phyloP scores from a whole-genome alignment of 2,329 filamentous ascomycete species.

The Acarospora socialis region DNA sequence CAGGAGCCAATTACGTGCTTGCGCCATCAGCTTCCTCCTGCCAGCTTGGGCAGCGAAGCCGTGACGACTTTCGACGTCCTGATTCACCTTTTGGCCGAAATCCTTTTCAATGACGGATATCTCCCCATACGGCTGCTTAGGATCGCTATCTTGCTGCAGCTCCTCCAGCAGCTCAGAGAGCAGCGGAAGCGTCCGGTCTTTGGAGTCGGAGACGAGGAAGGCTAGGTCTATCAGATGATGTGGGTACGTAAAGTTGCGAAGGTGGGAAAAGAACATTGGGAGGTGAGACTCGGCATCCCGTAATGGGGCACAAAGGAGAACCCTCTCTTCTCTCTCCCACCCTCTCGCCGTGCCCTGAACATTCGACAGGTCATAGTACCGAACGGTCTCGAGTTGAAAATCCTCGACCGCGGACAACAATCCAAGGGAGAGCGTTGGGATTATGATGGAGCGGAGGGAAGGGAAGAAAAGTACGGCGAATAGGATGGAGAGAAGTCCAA shows the following conservation, averaged over 20 bases:
- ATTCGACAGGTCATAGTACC: conserved; percentile 90
- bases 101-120: conserved; percentile 98
- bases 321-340: conserved; percentile 92
- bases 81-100: conserved; percentile 93
- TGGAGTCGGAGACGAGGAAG: conserved; percentile 93
- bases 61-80: conserved; percentile 94
- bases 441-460: conserved; percentile 50
- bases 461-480: conserved; percentile 60
- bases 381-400: conserved; percentile 79
- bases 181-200: conserved; percentile 70
- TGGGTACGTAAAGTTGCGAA: conserved; percentile 92
- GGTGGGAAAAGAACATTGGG: conserved; percentile 96
- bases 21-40: conserved; percentile 91
- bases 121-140: conserved; percentile 76
- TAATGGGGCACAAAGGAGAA: conserved; percentile 84
- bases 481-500: conserved; percentile 42
- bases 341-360: conserved; percentile 83
- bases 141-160: conserved; percentile 66
- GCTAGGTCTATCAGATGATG: conserved; percentile 93
- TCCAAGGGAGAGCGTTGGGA: conserved; percentile 53
- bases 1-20: conserved; percentile 91
- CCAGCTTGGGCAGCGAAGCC: conserved; percentile 93
- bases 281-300: conserved; percentile 86
- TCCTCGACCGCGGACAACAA: conserved; percentile 53
- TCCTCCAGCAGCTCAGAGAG: conserved; percentile 62